Evolutionary conservation across 2,329 filamentous ascomycete genomes (phyloP).

Genomic region (Fonsecaea erecta): DNA sequence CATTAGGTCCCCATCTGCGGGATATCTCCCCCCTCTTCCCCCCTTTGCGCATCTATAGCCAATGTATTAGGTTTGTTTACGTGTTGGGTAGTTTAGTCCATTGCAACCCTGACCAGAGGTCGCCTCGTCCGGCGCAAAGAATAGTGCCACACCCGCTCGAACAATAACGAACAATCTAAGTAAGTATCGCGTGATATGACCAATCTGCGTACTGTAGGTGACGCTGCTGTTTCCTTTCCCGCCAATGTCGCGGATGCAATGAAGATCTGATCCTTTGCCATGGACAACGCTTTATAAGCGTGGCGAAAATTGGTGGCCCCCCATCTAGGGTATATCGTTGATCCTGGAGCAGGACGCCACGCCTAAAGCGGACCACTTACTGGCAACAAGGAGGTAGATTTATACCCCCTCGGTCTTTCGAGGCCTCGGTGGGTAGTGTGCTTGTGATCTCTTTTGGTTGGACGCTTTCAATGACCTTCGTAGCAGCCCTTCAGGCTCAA

Average conservation of each 20-base stretch:
- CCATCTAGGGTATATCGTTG: neutral
- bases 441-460: neutral
- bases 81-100: neutral
- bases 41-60: neutral
- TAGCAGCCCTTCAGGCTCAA: slow-evolving; percentile 16
- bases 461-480: neutral
- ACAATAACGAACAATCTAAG: neutral
- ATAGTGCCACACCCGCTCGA: neutral
- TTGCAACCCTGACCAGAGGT: neutral
- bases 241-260: neutral
- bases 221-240: neutral
- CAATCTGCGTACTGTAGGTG: neutral
- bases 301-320: neutral
- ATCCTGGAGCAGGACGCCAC: neutral
- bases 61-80: neutral
- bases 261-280: neutral
- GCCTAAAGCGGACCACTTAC: neutral
- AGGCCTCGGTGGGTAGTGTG: neutral
- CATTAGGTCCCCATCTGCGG: neutral
- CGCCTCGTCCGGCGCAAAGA: neutral
- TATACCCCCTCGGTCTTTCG: neutral
- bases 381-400: neutral
- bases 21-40: neutral
- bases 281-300: neutral
- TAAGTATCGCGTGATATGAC: neutral